Evolutionary conservation across 495 filamentous ascomycete genomes (phyloP).

Genomic region (Hyaloscypha hepaticicola): DNA sequence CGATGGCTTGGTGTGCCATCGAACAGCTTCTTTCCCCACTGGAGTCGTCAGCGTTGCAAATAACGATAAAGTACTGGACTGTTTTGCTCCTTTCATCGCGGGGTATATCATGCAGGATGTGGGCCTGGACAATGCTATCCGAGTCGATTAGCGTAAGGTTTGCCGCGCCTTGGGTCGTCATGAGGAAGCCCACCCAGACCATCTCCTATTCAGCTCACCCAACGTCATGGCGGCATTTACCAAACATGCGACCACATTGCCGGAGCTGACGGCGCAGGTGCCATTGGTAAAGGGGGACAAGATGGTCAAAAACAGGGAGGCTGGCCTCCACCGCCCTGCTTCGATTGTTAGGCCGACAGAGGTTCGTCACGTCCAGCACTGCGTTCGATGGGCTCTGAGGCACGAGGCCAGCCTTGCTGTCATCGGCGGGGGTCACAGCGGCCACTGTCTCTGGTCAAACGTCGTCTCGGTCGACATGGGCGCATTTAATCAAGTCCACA

Average conservation of each 20-base stretch:
- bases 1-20: constrained; percentile 52
- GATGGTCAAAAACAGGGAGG: constrained; percentile 54
- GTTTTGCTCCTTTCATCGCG: constrained; percentile 53
- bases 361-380: constrained; percentile 52
- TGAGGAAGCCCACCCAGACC: constrained; percentile 40
- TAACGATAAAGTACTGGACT: constrained; percentile 50
- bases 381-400: constrained; percentile 59
- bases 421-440: constrained; percentile 60
- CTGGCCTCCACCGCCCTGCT: constrained; percentile 46
- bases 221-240: constrained; percentile 54
- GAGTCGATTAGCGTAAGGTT: constrained; percentile 47
- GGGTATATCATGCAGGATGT: constrained; percentile 45
- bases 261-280: constrained; percentile 49
- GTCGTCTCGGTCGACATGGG: constrained; percentile 59
- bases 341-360: constrained; percentile 48
- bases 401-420: constrained; percentile 50
- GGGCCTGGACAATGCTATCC: constrained; percentile 40
- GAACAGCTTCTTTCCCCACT: constrained; percentile 50
- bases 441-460: constrained; percentile 54
- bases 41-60: constrained; percentile 47
- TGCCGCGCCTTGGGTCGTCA: constrained; percentile 51
- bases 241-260: constrained; percentile 45
- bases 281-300: constrained; percentile 39
- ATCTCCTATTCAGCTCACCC: constrained; percentile 54
- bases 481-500: constrained; percentile 52